Evolutionary conservation across 2,329 filamentous ascomycete genomes (phyloP), one percentile per base, ranked within the genome.

Genomic region (Pseudocercospora eumusae): DNA sequence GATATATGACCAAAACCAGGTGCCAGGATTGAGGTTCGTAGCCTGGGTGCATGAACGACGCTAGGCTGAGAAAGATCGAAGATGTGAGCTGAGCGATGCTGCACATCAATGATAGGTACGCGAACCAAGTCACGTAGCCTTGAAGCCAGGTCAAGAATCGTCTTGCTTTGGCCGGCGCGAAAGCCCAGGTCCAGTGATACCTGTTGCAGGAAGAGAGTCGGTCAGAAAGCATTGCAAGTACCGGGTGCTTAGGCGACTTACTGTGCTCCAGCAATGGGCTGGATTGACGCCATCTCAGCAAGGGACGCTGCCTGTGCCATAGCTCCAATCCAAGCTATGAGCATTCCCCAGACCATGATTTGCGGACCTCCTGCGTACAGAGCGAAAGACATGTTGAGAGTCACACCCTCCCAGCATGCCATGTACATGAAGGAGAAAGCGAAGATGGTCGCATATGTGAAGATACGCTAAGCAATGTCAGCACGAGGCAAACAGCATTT

Each of bases 1-100:
- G 79, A 68, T 79, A 82, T 57, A 77, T 77, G 0, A 83, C 68
- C 1, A 84, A 71, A 0, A 81, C 83, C 1, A 75, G 78, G 57
- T 84, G 82, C 80, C 80, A 84, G 59, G 36, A 15, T 25, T 52
- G 2, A n/a, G 53, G 31, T 23, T 45, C 20, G 27, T 61, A 61
- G 3, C 1, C 18, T 21, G 56, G 56, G 23, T 31, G 18, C 28
- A 45, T 31, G 27, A 59, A 27, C 28, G 21, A 18, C 4, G 45
- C 56, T 7, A 59, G 56, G 27, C 44, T 52, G 11, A 59, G 56
- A 4, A 59, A 15, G 25, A 59, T 25, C 8, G 25, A 25, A 18
- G 56, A 45, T 2, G 27, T 59, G 15, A 59, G 23, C 11, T 59
- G 45, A 23, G 20, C 27, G 31, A 59, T 53, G 10, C 56, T 45